Evolutionary conservation across 2,329 filamentous ascomycete genomes (phyloP), one percentile per base, ranked within the genome.

Genomic region (Ceratocystis destructans): DNA sequence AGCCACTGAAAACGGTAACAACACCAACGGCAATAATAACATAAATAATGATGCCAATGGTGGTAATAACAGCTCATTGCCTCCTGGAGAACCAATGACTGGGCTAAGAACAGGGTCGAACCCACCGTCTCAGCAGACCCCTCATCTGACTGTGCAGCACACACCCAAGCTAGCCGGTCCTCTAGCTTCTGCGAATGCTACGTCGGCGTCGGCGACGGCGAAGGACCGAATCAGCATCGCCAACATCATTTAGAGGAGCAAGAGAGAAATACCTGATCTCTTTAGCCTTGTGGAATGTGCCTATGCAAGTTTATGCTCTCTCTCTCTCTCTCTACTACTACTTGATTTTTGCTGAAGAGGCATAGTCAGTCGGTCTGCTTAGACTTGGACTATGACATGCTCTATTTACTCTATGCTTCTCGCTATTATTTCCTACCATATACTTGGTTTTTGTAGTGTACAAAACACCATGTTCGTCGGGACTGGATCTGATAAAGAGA

Each of bases 161-260:
- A 59, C 31, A 17, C 55, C 55, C 8, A 59, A 59, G 55, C 31
- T 25, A n/a, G 28, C 55, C 33, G 64, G 41, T n/a, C 22, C 53
- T 20, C 15, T 41, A 6, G 22, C 25, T n/a, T 33, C 37, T 28
- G n/a, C 31, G 44, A 28, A 20, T 22, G 20, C 15, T 4, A 33
- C 46, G 17, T 31, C 64, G 22, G 22, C 22, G 2, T 25, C 22
- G 6, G 46, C 68, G 55, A 70, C 71, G 48, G 70, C 71, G 37
- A 72, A 73, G 41, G 73, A 76, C 64, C 72, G 75, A n/a, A 69
- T 78, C 64, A 78, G 76, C 69, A 78, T 78, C 69, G 76, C 76
- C 10, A 78, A 79, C 61, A 79, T 79, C n/a, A 79, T 79, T 37
- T 79, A 69, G 72, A 28, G 45, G 17, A 45, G 15, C n/a, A 7